Evolutionary conservation across 2,329 filamentous ascomycete species (phyloP), one percentile per base, ranked within the genome.

Genomic region (Didymella pinodella): DNA sequence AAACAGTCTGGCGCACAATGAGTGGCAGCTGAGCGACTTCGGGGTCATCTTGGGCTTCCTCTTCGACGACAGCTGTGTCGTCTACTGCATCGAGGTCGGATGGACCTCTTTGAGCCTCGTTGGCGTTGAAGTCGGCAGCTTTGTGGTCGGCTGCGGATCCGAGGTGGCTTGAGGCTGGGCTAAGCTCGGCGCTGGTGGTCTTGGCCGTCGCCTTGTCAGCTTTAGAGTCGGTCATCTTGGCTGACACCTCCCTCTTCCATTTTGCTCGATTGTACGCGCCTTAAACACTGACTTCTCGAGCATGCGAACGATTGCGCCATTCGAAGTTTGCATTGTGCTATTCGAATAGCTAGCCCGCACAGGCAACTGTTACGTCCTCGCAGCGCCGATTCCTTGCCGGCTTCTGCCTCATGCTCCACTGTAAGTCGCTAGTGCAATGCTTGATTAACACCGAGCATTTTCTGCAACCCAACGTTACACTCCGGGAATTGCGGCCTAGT

Each of bases 1-100:
- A 85, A 63, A 87, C 84, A 41, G 86, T 79, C 25, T 84, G 80
- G 41, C 85, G 82, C 14, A 87, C 85, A 60, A 85, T 81, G 50
- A 79, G 75, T 4, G 85, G 85, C 14, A 88, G 80, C 50, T 85
- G 82, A 48, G 71, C 68, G 20, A 75, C 64, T 26, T 72, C 67
- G 4, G 67, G 68, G 36, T 70, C 68, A 31, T 67, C 64, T 16
- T 71, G 67, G 16, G 57, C 66, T 47, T 65, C 63, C 32, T 65
- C 62, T 25, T 64, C 66, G 40, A 61, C 51, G 22, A 58, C 44
- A 20, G 53, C 51, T 16, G 54, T 54, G 28, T 62, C 46, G 48
- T 61, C 56, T 22, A 58, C 56, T 31, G 46, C 26, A 25, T 64
- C 59, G 31, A 56, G 25, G n/a, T 20, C 34, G 7, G 51, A 46